phyloP scores from a whole-genome alignment of 768 basidiomycete species.

The Boletus subparvulus region DNA sequence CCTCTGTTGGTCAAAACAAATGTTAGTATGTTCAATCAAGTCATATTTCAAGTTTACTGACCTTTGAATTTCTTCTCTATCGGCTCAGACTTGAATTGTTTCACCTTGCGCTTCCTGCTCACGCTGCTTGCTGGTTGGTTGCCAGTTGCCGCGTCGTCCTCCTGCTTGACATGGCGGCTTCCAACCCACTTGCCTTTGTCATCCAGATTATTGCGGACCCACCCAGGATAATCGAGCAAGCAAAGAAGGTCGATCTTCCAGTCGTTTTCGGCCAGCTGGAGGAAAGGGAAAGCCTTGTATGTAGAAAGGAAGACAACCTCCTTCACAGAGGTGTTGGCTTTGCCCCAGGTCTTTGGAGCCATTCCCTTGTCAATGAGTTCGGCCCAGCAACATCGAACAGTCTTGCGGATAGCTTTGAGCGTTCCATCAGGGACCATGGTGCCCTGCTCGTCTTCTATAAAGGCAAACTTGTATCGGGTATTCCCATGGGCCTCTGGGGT shows the following conservation, averaged over 20 bases:
- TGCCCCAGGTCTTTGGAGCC: constrained; percentile 8
- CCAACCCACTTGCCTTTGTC: no score
- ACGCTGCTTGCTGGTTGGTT: no score
- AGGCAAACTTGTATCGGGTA: neutral
- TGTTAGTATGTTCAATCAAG: no score
- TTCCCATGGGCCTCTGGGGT: neutral
- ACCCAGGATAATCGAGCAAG: neutral
- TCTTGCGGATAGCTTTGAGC: constrained; percentile 1
- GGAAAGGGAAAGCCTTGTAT: neutral
- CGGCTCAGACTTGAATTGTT: neutral
- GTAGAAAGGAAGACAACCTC: neutral
- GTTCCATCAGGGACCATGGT: neutral
- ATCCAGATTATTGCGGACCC: neutral
- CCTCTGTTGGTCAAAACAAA: no score
- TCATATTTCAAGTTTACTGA: no score
- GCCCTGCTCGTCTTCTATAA: neutral
- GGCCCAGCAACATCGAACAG: neutral
- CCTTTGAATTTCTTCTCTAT: neutral
- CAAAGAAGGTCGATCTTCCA: constrained; percentile 1
- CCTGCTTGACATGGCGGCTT: neutral
- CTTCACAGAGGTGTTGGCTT: neutral
- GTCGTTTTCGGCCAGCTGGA: neutral
- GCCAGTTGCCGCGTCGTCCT: neutral
- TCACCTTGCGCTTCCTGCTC: neutral
- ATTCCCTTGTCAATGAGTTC: neutral